These are phyloP conservation scores for Lasiosphaeriaceae sp. DNA, from an alignment of 495 filamentous ascomycete genomes.

Conservation along the genomic window DNA sequence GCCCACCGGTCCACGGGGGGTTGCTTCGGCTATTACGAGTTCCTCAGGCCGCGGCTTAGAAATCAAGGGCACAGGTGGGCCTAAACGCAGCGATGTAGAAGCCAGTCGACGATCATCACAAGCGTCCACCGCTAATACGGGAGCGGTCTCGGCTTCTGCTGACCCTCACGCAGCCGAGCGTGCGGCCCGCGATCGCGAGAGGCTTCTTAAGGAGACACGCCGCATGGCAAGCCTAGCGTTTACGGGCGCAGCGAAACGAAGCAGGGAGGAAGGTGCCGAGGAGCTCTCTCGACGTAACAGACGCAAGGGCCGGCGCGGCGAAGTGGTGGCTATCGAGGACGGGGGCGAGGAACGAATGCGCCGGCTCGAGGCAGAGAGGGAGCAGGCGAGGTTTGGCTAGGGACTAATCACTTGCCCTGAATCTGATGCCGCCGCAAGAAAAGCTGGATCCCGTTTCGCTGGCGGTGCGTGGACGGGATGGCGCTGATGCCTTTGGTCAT, in stretches of 20 bases:
- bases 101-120: conserved; percentile 32
- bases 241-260: conserved; percentile 33
- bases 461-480: too few species aligned
- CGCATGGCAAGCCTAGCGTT: conserved; percentile 55
- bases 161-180: conserved; percentile 76
- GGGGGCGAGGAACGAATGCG: conserved; percentile 51
- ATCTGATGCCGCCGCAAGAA: background rate
- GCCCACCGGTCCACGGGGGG: conserved; percentile 38
- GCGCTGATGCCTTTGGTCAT: too few species aligned
- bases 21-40: conserved; percentile 16
- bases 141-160: conserved; percentile 30
- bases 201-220: conserved; percentile 73
- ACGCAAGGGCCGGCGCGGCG: conserved; percentile 37
- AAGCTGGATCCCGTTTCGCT: background rate
- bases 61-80: conserved; percentile 25
- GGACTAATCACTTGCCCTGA: background rate
- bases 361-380: conserved; percentile 47
- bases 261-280: conserved; percentile 9
- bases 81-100: conserved; percentile 23
- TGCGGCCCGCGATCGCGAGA: conserved; percentile 70
- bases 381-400: conserved; percentile 40
- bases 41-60: conserved; percentile 30
- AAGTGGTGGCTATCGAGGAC: conserved; percentile 39
- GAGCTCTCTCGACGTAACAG: conserved; percentile 37
- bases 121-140: conserved; percentile 30